Percentiles rank a stretch among this genome's conserved stretches.
These are phyloP conservation scores for Lobosporangium transversale DNA, from an alignment of 192 early-diverging fungal genomes.

Conservation along the genomic window DNA sequence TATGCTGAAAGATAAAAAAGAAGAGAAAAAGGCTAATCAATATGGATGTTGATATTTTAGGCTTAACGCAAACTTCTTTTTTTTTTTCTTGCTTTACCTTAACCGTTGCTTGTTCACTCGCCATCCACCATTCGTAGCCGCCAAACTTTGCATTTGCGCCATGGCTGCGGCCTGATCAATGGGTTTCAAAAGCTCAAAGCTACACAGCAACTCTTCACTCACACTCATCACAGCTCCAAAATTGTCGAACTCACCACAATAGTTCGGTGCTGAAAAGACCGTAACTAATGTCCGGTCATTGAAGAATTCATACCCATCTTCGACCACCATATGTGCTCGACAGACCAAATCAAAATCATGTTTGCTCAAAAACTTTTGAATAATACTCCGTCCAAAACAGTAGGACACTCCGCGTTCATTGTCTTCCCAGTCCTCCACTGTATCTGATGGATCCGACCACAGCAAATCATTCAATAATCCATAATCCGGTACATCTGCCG, in stretches of 20 bases:
- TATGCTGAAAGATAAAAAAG: slow-evolving; percentile 8
- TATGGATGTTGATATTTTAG: too few relatives aligned
- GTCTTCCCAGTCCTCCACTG: slow-evolving; percentile 83
- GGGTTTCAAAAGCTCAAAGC: slow-evolving; percentile 85
- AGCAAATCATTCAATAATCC: slow-evolving; percentile 91
- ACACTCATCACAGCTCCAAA: slow-evolving; percentile 92
- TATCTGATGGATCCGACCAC: slow-evolving; percentile 93
- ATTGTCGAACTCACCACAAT: slow-evolving; percentile 97
- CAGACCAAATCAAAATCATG: slow-evolving; percentile 94
- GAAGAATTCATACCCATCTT: slow-evolving; percentile 99
- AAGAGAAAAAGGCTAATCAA: not conserved
- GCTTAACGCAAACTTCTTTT: not conserved
- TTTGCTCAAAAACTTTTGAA: slow-evolving; percentile 83
- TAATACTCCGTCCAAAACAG: slow-evolving; percentile 88
- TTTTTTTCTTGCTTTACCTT: slow-evolving; percentile 14
- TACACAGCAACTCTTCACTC: slow-evolving; percentile 89
- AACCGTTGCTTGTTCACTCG: slow-evolving; percentile 47
- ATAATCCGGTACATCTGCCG: slow-evolving; percentile 91
- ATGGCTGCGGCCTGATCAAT: slow-evolving; percentile 50
- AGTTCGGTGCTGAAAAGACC: slow-evolving; percentile 95
- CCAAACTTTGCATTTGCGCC: slow-evolving; percentile 48
- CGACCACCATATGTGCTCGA: slow-evolving; percentile 95
- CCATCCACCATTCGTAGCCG: slow-evolving; percentile 42
- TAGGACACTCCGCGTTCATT: slow-evolving; percentile 97
- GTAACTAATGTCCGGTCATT: slow-evolving; percentile 90